Evolutionary conservation across 1,284 basidiomycete species (phyloP), one percentile per base, ranked within the genome.

Genomic region (Rugosomyces carneus): DNA sequence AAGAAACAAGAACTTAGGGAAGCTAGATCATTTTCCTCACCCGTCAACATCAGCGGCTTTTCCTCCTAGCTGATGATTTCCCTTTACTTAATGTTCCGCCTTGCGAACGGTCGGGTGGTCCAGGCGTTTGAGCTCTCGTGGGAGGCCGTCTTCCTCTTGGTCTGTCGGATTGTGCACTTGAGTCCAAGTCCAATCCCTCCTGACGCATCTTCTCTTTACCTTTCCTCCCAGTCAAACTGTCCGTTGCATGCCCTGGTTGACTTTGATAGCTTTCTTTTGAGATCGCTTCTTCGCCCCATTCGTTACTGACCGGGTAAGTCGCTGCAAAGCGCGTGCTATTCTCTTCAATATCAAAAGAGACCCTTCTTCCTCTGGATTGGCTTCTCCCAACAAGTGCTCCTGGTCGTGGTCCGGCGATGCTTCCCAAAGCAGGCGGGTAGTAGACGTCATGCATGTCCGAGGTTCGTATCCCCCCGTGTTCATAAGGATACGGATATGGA

Each of bases 401-500:
- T 23, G 55, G 60, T 26, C 61, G 55, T 16, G 52, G 43, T 23
- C 40, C 43, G 9, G 44, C 38, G 40, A 47, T 51, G 53, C 46
- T 36, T 47, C 42, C 29, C 36, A 35, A 29, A n/a, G 20, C 23
- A 20, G 52, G 47, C 5, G 66, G 63, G 2, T 67, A 66, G 4
- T 57, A 60, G 11, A 56, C 55, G 19, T 67, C 63, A 1, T 73
- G 72, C 2, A 73, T 73, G 34, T 69, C 69, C 15, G 74, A 75
- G 4, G 74, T 74, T 26, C 71, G 50, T 0, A 74, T 73, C 5
- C 65, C 72, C 24, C 57, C 57, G 2, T 73, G 69, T 53, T 74
- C 62, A 45, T 65, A 71, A 18, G 60, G 46, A 53, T 66, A 66
- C 9, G 66, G 63, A 50, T 70, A 67, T 5, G 65, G 58, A 42